phyloP scores from a whole-genome alignment of 139 green algal genomes.

The Parachlorella kessleri region DNA sequence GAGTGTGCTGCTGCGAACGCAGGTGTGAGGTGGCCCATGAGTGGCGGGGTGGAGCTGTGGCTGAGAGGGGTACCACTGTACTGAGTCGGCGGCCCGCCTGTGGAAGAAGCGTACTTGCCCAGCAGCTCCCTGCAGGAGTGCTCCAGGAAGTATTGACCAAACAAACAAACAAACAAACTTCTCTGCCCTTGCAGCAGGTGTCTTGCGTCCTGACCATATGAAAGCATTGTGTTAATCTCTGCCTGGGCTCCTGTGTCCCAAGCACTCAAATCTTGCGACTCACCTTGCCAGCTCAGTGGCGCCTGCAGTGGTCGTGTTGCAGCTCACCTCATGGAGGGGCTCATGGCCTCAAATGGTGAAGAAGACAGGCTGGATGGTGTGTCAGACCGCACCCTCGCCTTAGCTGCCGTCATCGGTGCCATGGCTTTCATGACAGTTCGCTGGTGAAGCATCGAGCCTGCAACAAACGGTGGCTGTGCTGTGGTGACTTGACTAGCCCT shows the following conservation, averaged over 20 bases:
- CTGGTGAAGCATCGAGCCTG: too few species aligned
- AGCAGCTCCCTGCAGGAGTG: slow-evolving; percentile 34
- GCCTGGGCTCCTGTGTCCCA: too few species aligned
- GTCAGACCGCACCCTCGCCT: slow-evolving; percentile 15
- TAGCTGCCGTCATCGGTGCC: slow-evolving; percentile 28
- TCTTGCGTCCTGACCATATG: background rate
- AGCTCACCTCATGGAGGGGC: slow-evolving; percentile 36
- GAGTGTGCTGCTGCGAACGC: slow-evolving; percentile 1
- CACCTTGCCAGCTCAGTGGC: too few species aligned
- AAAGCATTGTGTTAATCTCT: too few species aligned
- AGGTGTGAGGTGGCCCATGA: background rate
- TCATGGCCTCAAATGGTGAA: slow-evolving; percentile 33
- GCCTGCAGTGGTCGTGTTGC: background rate
- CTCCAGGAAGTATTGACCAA: background rate
- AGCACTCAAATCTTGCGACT: too few species aligned
- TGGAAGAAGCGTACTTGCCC: slow-evolving; percentile 38
- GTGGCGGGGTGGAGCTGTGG: background rate
- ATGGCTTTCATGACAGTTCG: too few species aligned
- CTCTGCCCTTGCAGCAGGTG: background rate
- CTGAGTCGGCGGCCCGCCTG: background rate
- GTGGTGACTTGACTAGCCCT: too few species aligned
- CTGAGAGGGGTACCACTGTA: background rate
- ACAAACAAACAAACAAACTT: background rate
- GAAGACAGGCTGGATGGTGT: slow-evolving; percentile 19
- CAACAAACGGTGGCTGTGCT: too few species aligned